Base-by-base conservation (phyloP, 108 stramenopile genomes). In the Seminavis robusta region DNA sequence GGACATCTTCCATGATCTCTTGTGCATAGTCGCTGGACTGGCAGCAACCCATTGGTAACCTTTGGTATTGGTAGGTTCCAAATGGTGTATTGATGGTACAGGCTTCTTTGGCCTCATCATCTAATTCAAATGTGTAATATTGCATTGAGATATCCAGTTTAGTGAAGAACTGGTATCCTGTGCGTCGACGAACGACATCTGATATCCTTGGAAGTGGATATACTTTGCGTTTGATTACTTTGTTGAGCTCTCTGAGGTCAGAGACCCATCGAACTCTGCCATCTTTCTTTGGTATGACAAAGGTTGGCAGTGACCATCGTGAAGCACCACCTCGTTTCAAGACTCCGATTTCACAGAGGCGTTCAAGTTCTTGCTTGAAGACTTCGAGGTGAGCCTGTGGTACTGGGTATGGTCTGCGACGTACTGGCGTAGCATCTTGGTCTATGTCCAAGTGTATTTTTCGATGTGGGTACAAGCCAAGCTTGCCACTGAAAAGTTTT, bases 401-500 rank as follows among this genome's bases (percentile, higher is more conserved):
- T 21, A 69, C 50, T 8, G 67, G 21, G 36, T 67, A 69, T 21
- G 59, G 46, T 5, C 65, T 29, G 7, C 16, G 11, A 53, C 57
- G 52, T 27, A 61, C 37, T 43, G 74, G 73, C 28, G 27, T 46
- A 5, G 69, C 65, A 7, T 38, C 42, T 9, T 32, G 39, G 31
- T 37, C 17, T 0, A 77, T 3, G 2, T 77, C 63, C 19, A 81
- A 41, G 28, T 74, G 61, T n/a, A 61, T 29, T 36, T 77, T 63
- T 20, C 45, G 19, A 31, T 61, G 34, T 9, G 63, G 65, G 38
- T 61, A 5, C n/a, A 13, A 26, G 2, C 13, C 20, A 10, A 0
- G 44, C 61, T 58, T 66, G 61, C 75, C 69, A 43, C 50, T 33
- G 56, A 80, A 75, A 4, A 80, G 27, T 9, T 54, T 55, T 5